Evolutionary conservation across 495 filamentous ascomycete genomes (phyloP).

Genomic region (Extremus antarcticus): DNA sequence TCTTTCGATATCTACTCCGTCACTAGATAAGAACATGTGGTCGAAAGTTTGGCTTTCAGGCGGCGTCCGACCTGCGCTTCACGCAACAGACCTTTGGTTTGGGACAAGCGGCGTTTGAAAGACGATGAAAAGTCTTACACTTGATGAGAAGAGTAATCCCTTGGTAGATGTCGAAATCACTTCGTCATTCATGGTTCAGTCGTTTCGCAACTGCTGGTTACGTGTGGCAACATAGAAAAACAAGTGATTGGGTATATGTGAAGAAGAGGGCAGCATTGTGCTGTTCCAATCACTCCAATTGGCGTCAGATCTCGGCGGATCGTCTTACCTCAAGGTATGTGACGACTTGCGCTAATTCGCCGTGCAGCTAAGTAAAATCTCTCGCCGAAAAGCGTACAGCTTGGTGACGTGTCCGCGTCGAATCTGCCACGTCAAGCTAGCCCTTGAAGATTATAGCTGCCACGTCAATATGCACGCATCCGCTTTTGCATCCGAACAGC

Average conservation of each 20-base stretch:
- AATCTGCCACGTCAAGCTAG: background rate
- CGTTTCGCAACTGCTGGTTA: background rate
- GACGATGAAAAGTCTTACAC: background rate
- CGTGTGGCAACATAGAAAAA: background rate
- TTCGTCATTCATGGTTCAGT: background rate
- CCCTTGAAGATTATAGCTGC: background rate
- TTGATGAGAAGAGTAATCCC: background rate
- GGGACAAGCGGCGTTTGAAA: background rate
- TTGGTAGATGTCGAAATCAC: background rate
- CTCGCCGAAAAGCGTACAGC: background rate
- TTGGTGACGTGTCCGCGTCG: background rate
- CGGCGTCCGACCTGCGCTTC: background rate
- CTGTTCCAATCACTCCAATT: background rate
- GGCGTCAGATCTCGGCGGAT: background rate
- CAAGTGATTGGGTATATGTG: background rate
- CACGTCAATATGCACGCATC: background rate
- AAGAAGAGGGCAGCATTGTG: background rate
- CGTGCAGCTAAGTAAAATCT: background rate
- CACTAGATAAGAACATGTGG: background rate
- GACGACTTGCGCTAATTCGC: background rate
- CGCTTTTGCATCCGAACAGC: background rate
- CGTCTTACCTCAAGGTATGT: background rate
- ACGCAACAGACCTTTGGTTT: background rate
- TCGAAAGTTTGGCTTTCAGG: background rate
- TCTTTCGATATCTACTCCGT: background rate